These are phyloP conservation scores for Geopyxis carbonaria DNA, from an alignment of 495 filamentous ascomycete species.

Conservation along the genomic window DNA sequence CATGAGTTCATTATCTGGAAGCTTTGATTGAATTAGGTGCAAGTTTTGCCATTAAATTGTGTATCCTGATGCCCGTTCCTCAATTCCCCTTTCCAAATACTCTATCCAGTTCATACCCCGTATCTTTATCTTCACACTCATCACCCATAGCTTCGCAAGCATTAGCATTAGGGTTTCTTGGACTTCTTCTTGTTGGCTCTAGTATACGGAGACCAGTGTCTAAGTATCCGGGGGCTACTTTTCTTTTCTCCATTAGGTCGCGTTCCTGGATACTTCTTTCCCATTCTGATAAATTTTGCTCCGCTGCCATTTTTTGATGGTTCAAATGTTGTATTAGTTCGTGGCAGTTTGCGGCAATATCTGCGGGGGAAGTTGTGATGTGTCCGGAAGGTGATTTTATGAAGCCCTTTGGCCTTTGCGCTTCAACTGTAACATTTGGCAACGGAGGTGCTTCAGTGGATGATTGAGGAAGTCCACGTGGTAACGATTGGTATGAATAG, in stretches of 20 bases:
- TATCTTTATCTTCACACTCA: slow-evolving; percentile 8
- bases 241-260: slow-evolving; percentile 80
- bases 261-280: slow-evolving; percentile 52
- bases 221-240: slow-evolving; percentile 84
- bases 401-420: slow-evolving; percentile 8
- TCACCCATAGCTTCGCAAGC: slow-evolving; percentile 1
- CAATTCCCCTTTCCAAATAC: slow-evolving; percentile 50
- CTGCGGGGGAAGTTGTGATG: slow-evolving; percentile 25
- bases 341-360: slow-evolving; percentile 13
- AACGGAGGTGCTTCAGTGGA: slow-evolving; percentile 37
- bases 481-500: slow-evolving; percentile 82
- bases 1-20: too few species aligned
- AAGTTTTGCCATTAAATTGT: too few species aligned
- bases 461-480: slow-evolving; percentile 68
- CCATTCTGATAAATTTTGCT: slow-evolving; percentile 47
- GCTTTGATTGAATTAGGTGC: too few species aligned
- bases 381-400: slow-evolving; percentile 21
- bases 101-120: slow-evolving; percentile 67
- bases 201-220: slow-evolving; percentile 75
- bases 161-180: not conserved
- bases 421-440: slow-evolving; percentile 21
- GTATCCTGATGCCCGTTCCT: too few species aligned
- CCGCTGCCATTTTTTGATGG: slow-evolving; percentile 50
- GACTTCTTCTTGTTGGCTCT: slow-evolving; percentile 41
- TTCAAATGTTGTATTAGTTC: slow-evolving; percentile 44